Evolutionary conservation across 1,284 basidiomycete genomes (phyloP).

Genomic region (Austroboletus niveus): DNA sequence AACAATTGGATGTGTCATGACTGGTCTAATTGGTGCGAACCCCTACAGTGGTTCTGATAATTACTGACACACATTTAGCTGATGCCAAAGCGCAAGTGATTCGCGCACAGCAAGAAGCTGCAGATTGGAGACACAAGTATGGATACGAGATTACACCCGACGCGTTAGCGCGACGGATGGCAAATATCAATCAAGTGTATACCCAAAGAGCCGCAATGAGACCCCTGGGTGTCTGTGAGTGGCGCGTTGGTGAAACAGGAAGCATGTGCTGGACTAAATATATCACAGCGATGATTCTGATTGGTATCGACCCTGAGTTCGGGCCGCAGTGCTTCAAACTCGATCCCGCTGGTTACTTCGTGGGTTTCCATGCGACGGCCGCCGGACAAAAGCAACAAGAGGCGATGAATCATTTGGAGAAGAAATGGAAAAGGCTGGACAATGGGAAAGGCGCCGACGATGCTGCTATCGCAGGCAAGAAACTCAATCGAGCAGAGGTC

Average conservation of each 20-base stretch:
- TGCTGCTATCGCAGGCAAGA: conserved; percentile 65
- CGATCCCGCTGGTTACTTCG: conserved; percentile 98
- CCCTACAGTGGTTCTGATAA: neutral
- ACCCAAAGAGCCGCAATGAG: conserved; percentile 98
- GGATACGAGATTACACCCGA: conserved; percentile 98
- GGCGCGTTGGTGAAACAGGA: neutral
- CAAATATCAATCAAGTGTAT: conserved; percentile 99
- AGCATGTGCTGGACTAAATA: conserved; percentile 4
- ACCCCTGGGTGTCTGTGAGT: conserved; percentile 90
- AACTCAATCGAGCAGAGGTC: conserved; percentile 63
- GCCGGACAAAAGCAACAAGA: conserved; percentile 98
- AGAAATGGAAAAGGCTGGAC: conserved; percentile 97
- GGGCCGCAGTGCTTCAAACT: conserved; percentile 97
- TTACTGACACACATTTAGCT: conserved; percentile 48
- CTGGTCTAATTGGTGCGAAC: conserved; percentile 83
- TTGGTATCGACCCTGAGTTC: conserved; percentile 87
- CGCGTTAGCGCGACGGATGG: conserved; percentile 88
- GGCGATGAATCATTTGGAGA: conserved; percentile 97
- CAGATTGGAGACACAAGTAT: conserved; percentile 94
- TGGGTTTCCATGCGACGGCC: conserved; percentile 96
- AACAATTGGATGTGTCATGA: conserved; percentile 97
- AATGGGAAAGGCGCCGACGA: conserved; percentile 74
- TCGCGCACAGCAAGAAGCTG: conserved; percentile 89
- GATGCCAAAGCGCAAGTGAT: conserved; percentile 91
- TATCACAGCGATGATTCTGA: conserved; percentile 86